Evolutionary conservation across 1,284 basidiomycete species (phyloP).

Genomic region (Phylloporus sp.): DNA sequence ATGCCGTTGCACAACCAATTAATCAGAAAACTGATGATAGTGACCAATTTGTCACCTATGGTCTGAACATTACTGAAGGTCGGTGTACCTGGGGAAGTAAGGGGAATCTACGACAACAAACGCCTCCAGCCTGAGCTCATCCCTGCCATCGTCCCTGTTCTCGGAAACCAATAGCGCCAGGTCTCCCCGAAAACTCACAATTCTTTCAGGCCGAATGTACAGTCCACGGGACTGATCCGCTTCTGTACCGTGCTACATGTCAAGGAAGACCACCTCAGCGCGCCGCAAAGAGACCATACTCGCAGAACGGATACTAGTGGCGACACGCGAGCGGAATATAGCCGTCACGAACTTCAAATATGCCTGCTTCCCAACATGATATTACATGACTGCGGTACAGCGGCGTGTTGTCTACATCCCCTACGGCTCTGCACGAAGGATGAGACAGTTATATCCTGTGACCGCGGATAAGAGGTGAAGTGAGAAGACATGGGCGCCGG

Average conservation of each 20-base stretch:
- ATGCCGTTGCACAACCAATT: too few relatives aligned
- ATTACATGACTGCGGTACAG: constrained; percentile 14
- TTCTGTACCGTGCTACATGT: constrained; percentile 14
- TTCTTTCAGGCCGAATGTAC: neutral
- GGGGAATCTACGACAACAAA: constrained; percentile 12
- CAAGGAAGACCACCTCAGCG: constrained; percentile 15
- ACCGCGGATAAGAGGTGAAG: constrained; percentile 27
- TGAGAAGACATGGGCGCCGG: constrained; percentile 16
- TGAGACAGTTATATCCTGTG: constrained; percentile 18
- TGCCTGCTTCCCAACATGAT: constrained; percentile 19
- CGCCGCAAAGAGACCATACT: constrained; percentile 9
- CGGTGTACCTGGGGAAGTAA: constrained; percentile 14
- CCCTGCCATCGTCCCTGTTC: neutral
- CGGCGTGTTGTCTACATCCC: neutral
- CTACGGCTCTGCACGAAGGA: too few relatives aligned
- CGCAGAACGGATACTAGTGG: neutral
- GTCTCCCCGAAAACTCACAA: constrained; percentile 4
- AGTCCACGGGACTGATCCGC: neutral
- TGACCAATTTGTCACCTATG: too few relatives aligned
- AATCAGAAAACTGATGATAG: too few relatives aligned
- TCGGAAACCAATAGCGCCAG: constrained; percentile 4
- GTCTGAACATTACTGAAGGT: neutral
- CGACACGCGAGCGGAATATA: constrained; percentile 22
- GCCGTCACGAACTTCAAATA: constrained; percentile 12
- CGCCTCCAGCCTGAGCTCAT: neutral